Evolutionary conservation across 495 filamentous ascomycete species (phyloP).

Genomic region (Cetradonia linearis): DNA sequence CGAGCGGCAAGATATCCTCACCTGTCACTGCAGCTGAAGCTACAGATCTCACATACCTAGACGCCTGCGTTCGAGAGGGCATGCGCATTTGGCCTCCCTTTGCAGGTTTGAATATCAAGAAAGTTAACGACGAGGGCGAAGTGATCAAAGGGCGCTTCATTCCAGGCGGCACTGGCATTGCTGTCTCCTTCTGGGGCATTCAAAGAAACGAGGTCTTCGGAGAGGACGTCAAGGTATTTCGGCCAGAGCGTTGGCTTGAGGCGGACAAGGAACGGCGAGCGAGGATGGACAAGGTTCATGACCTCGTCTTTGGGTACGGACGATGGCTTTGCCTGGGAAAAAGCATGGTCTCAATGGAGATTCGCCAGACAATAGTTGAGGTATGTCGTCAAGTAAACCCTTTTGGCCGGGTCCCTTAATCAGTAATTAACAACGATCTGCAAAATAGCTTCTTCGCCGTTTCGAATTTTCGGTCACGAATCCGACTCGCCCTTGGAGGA

Average conservation of each 20-base stretch:
- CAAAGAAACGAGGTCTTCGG: conserved; percentile 48
- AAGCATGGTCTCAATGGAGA: conserved; percentile 32
- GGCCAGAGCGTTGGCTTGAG: conserved; percentile 57
- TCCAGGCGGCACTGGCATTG: conserved; percentile 43
- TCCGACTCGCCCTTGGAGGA: conserved; percentile 9
- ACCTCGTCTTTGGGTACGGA: conserved; percentile 37
- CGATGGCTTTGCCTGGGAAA: conserved; percentile 39
- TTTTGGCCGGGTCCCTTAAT: neutral
- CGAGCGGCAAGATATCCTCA: conserved; percentile 30
- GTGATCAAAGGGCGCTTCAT: conserved; percentile 39
- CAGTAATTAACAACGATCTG: neutral
- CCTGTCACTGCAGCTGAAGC: conserved; percentile 31
- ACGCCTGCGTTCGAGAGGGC: conserved; percentile 47
- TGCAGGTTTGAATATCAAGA: conserved; percentile 37
- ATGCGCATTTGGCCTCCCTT: conserved; percentile 48
- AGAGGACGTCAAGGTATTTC: conserved; percentile 47
- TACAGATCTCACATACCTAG: conserved; percentile 42
- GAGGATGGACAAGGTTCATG: conserved; percentile 20
- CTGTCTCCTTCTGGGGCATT: conserved; percentile 40
- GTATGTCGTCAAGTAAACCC: conserved; percentile 3
- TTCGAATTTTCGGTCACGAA: conserved; percentile 9
- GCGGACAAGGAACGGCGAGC: conserved; percentile 19
- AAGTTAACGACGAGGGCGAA: conserved; percentile 42
- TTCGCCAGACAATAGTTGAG: neutral
- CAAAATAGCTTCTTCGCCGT: conserved; percentile 1